Base-by-base conservation (phyloP, 768 basidiomycete genomes). In the Exidia glandulosa region DNA sequence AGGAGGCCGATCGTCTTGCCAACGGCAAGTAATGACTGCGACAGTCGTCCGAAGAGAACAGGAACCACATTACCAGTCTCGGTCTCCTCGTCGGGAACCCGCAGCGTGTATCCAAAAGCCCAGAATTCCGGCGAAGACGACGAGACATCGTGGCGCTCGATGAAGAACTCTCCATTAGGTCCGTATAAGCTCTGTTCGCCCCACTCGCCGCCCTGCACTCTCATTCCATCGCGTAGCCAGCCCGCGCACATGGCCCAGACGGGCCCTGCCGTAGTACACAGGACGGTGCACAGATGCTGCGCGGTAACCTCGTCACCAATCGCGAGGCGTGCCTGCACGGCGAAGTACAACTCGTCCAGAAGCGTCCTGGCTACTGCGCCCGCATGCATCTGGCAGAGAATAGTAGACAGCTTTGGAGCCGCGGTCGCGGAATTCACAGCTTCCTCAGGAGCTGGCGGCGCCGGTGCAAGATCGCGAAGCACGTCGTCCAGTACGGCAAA, bases 1-100 rank as follows among this genome's bases (percentile, higher is more conserved):
- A 91, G 75, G 32, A 93, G 75, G 9, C 90, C 90, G 25, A 87
- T 77, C 2, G 87, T 83, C 69, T 92, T 92, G 12, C 90, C 90
- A 3, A 86, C 81, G 7, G 78, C 76, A 16, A 92, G 73, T 2
- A 90, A 72, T 2, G 77, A 74, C 29, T 76, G 75, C 7, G 85
- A 83, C 14, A 85, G 76, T 52, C 80, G 80, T 32, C 77, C 74
- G 66, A 93, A 71, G 68, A 90, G 88, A 45, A 72, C 67, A 1
- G 90, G 88, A 33, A 83, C 63, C 70, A 60, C 73, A n/a, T n/a
- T n/a, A n/a, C n/a, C n/a, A 71, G 64, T 69, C 37, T 66, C 61
- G 36, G 65, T 64, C 25, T 65, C 66, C 34, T 66, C 68, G 19
- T 60, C 59, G 1, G 71, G 72, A 54, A 79, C 78, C 37, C 84